Evolutionary conservation across 2,329 filamentous ascomycete species (phyloP).

Genomic region (Coleophoma crateriformis): DNA sequence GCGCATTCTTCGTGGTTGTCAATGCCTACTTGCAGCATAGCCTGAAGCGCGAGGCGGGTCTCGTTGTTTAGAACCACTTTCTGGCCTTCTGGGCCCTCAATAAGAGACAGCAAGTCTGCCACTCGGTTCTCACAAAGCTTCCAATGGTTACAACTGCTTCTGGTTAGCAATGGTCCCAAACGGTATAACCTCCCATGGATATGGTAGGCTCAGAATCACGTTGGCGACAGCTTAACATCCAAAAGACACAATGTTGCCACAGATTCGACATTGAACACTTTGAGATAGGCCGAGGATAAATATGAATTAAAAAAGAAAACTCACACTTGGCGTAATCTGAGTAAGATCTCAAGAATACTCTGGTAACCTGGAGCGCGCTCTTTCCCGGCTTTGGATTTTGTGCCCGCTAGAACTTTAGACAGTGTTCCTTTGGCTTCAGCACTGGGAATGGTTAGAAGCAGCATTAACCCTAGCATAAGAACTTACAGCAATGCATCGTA

Average conservation of each 20-base stretch:
- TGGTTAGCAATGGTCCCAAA: background rate
- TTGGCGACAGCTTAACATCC: too few relatives aligned
- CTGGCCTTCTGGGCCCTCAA: constrained; percentile 53
- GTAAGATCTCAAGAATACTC: constrained; percentile 71
- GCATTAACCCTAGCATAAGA: background rate
- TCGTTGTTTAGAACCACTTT: constrained; percentile 66
- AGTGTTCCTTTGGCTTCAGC: constrained; percentile 70
- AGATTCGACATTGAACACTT: too few relatives aligned
- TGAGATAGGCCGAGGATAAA: background rate
- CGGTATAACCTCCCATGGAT: too few relatives aligned
- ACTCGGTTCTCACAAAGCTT: constrained; percentile 71
- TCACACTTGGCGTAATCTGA: constrained; percentile 71
- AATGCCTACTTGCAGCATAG: constrained; percentile 69
- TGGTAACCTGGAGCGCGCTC: constrained; percentile 52
- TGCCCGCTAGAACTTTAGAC: constrained; percentile 47
- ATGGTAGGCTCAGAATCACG: too few relatives aligned
- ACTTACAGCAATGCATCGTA: constrained; percentile 68
- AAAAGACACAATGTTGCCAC: too few relatives aligned
- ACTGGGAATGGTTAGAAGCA: constrained; percentile 31
- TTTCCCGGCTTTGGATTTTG: constrained; percentile 18
- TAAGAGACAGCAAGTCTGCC: constrained; percentile 62
- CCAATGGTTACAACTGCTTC: constrained; percentile 70
- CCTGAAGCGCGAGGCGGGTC: constrained; percentile 67
- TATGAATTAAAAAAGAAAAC: background rate
- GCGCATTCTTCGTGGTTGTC: constrained; percentile 80